phyloP scores from a whole-genome alignment of 345 rosid species.

The Ceriops decandra region DNA sequence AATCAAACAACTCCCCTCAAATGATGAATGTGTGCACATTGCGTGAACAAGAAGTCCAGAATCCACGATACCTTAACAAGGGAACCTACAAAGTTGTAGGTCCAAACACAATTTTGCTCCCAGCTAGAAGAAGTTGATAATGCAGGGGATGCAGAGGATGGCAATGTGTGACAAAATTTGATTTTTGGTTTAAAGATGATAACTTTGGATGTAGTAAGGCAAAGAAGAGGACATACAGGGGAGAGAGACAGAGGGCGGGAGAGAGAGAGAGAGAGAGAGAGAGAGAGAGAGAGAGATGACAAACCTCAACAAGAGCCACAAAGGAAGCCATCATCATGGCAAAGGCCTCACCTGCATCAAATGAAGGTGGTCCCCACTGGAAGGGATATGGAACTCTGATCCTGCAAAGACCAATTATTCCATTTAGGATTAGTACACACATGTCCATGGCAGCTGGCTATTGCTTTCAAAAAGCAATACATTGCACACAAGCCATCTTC shows the following conservation, averaged over 20 bases:
- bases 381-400: slow-evolving; percentile 98
- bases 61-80: no score
- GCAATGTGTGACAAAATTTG: neutral
- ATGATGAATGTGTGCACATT: no score
- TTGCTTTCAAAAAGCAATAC: slow-evolving; percentile 1
- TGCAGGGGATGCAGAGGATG: neutral
- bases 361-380: slow-evolving; percentile 98
- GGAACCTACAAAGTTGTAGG: no score
- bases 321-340: slow-evolving; percentile 99
- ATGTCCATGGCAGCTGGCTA: slow-evolving; percentile 4
- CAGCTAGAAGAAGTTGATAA: neutral
- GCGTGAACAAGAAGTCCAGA: no score
- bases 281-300: slow-evolving; percentile 18
- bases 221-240: neutral
- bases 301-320: slow-evolving; percentile 97
- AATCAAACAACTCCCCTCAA: slow-evolving; percentile 6
- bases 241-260: neutral
- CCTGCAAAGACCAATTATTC: slow-evolving; percentile 43
- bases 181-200: slow-evolving; percentile 4
- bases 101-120: neutral
- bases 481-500: slow-evolving; percentile 1
- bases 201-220: neutral
- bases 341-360: slow-evolving; percentile 99
- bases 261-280: slow-evolving; percentile 5
- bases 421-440: slow-evolving; percentile 7